Evolutionary conservation across 129 eudicot species (phyloP), one percentile per base, ranked within the genome.

Genomic region (Lactuca saligna): DNA sequence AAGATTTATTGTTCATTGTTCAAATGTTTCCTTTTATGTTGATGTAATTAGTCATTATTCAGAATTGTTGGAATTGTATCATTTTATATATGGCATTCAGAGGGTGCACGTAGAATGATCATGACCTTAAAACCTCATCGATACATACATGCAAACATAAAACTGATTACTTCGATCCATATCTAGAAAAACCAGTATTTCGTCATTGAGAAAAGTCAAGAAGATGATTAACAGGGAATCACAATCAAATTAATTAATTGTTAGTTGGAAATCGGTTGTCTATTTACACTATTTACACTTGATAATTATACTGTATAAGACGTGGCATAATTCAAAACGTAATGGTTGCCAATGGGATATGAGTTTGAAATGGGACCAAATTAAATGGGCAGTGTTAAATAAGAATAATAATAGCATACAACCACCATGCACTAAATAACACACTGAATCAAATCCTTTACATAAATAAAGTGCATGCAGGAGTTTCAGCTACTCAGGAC

Each of bases 341-440:
- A 37, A 37, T 37, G 32, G 51, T 46, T 46, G 41, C 66, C 66
- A 61, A 37, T 38, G 32, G 33, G 33, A 63, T 68, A 60, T 51
- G 50, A 69, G 37, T 12, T 12, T 20, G 48, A 35, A 53, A 68
- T 68, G 80, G 80, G 80, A 33, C 69, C 80, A 75, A 68, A 60
- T 75, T 75, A 59, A 50, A 75, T 75, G 50, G 31, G 50, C 17
- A 32, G 81, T 61, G 75, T 64, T 69, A 76, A 69, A 76, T 69
- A 76, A 58, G 81, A 54, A 69, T 37, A 76, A 64, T 76, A 76
- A 76, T 69, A 76, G 64, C 81, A 69, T 69, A 61, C 81, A 76
- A 69, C 81, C 69, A 76, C 81, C 81, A 17, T 62, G 60, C 81
- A 69, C 81, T 76, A 59, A 69, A 76, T 69, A 60, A 61, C 75